Conservation (phyloP, 2,329 filamentous ascomycete species). For the Stagonosporopsis vannaccii region DNA sequence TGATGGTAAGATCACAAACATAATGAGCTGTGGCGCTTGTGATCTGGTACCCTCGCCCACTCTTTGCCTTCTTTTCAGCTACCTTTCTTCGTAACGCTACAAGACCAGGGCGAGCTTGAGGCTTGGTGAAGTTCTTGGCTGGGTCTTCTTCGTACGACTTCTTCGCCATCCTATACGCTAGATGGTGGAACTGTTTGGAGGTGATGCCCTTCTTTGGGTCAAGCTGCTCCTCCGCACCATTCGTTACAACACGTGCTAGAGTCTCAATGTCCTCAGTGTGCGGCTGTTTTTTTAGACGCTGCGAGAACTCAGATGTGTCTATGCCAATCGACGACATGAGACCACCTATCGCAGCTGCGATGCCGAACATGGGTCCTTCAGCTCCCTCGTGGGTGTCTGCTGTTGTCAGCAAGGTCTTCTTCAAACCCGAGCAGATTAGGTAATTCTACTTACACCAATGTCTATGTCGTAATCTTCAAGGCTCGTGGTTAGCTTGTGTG, state of each 20-base stretch:
- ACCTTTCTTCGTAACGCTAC: constrained; percentile 11
- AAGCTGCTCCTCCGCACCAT: neutral
- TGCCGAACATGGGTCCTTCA: constrained; percentile 21
- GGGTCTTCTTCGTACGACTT: constrained; percentile 22
- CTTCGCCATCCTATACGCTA: constrained; percentile 28
- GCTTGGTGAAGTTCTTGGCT: constrained; percentile 15
- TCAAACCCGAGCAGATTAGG: neutral
- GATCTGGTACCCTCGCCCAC: constrained; percentile 23
- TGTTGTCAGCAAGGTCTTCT: constrained; percentile 5
- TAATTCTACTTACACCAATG: constrained; percentile 25
- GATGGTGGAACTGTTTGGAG: constrained; percentile 15
- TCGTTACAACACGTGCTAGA: constrained; percentile 1
- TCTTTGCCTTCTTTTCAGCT: constrained; percentile 14
- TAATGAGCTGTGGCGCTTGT: constrained; percentile 25
- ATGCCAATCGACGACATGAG: constrained; percentile 19
- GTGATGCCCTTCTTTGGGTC: constrained; percentile 7
- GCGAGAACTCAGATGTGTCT: constrained; percentile 21
- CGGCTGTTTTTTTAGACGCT: constrained; percentile 16
- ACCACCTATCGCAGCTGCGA: constrained; percentile 21
- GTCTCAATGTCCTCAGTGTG: neutral
- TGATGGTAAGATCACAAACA: constrained; percentile 21
- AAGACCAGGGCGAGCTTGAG: neutral
- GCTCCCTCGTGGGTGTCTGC: constrained; percentile 31
- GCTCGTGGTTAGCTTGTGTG: neutral
- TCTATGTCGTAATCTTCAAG: constrained; percentile 23